Percentiles rank a stretch among this genome's conserved stretches.
phyloP scores from a whole-genome alignment of 495 filamentous ascomycete species.

The Penicillium riverlandense region DNA sequence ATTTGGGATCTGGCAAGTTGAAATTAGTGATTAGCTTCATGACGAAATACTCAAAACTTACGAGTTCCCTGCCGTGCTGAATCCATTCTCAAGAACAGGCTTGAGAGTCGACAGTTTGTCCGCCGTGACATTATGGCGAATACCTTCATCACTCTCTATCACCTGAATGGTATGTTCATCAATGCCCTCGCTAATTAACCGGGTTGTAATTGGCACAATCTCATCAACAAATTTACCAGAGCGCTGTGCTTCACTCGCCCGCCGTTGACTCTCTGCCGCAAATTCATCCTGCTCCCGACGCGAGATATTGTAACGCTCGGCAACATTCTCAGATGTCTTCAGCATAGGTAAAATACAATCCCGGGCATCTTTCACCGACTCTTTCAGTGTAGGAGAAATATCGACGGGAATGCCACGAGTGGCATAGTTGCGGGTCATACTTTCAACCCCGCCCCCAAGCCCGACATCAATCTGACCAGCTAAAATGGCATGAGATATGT shows the following conservation, averaged over 20 bases:
- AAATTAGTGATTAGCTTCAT: not conserved
- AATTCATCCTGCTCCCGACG: constrained; percentile 68
- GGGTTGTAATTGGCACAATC: constrained; percentile 69
- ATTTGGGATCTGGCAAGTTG: constrained; percentile 15
- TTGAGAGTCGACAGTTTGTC: constrained; percentile 69
- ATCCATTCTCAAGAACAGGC: constrained; percentile 75
- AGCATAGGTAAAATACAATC: constrained; percentile 87
- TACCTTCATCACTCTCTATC: constrained; percentile 73
- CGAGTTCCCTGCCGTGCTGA: constrained; percentile 60
- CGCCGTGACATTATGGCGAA: constrained; percentile 71
- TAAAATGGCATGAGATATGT: constrained; percentile 74
- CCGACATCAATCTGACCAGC: constrained; percentile 71
- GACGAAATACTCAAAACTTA: constrained; percentile 3
- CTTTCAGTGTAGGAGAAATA: constrained; percentile 52
- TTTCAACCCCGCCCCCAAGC: constrained; percentile 72
- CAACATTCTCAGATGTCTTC: constrained; percentile 85
- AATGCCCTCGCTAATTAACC: constrained; percentile 58
- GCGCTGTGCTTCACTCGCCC: constrained; percentile 75
- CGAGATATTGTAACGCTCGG: constrained; percentile 66
- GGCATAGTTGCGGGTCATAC: constrained; percentile 64
- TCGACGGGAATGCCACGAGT: constrained; percentile 63
- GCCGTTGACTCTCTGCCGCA: constrained; percentile 68
- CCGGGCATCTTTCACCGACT: constrained; percentile 56
- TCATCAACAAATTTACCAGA: constrained; percentile 76
- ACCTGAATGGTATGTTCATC: constrained; percentile 61